phyloP scores from a whole-genome alignment of 2,329 filamentous ascomycete species.

The Fulvia fulva region DNA sequence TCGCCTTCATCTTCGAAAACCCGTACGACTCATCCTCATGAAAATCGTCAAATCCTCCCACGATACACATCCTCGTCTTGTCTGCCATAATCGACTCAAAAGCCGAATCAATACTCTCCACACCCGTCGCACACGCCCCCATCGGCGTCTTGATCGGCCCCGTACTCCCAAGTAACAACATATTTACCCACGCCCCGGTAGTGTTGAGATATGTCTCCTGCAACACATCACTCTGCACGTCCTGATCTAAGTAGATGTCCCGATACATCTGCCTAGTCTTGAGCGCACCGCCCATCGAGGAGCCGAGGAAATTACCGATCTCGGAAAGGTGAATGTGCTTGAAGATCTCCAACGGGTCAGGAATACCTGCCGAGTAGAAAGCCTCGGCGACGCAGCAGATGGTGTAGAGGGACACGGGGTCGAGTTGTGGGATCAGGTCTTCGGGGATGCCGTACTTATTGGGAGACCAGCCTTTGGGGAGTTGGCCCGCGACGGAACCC shows the following conservation, averaged over 20 bases:
- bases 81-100: slow-evolving; percentile 98
- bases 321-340: slow-evolving; percentile 98
- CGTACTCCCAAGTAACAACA: slow-evolving; percentile 94
- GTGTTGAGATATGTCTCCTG: slow-evolving; percentile 99
- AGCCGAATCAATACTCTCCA: slow-evolving; percentile 95
- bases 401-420: slow-evolving; percentile 91
- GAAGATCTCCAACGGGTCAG: slow-evolving; percentile 99
- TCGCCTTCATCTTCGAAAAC: slow-evolving; percentile 99
- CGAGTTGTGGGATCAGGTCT: slow-evolving; percentile 95
- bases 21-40: slow-evolving; percentile 98
- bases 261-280: slow-evolving; percentile 97
- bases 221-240: slow-evolving; percentile 96
- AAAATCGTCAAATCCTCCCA: slow-evolving; percentile 98
- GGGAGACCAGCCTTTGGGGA: slow-evolving; percentile 95
- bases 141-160: slow-evolving; percentile 98
- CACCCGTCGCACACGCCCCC: slow-evolving; percentile 92
- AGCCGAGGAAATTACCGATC: slow-evolving; percentile 96
- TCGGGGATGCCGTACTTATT: slow-evolving; percentile 95
- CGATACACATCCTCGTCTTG: slow-evolving; percentile 94
- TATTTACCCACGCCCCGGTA: slow-evolving; percentile 99
- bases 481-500: slow-evolving; percentile 83
- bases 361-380: slow-evolving; percentile 88
- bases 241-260: slow-evolving; percentile 93
- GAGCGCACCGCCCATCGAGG: slow-evolving; percentile 90
- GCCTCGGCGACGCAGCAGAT: slow-evolving; percentile 91